phyloP scores from a whole-genome alignment of 805 yeast genomes.

The Ogataea philodendri region DNA sequence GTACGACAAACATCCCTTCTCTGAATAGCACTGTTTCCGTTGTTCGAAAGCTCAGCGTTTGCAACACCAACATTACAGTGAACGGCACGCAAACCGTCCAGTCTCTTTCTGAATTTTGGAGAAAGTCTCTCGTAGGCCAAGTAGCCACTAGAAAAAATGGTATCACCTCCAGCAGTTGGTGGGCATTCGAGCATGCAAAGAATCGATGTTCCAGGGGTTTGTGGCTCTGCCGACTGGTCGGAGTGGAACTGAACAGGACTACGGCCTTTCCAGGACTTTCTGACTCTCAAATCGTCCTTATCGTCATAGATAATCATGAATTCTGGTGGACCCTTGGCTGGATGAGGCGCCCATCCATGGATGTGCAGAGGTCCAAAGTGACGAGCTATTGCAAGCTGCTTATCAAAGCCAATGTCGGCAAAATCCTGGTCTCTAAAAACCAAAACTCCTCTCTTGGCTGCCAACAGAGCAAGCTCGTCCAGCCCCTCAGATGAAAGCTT shows the following conservation, averaged over 20 bases:
- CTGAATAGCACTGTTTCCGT: slow-evolving; percentile 56
- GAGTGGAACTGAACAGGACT: slow-evolving; percentile 46
- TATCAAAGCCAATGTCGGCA: slow-evolving; percentile 50
- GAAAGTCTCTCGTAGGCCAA: slow-evolving; percentile 73
- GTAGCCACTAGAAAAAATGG: slow-evolving; percentile 65
- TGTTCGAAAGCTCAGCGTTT: slow-evolving; percentile 46
- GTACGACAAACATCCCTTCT: slow-evolving; percentile 61
- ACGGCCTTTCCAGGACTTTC: slow-evolving; percentile 27
- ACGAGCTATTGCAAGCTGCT: slow-evolving; percentile 48
- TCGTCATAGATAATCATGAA: slow-evolving; percentile 42
- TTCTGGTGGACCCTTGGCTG: slow-evolving; percentile 44
- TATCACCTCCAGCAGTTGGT: slow-evolving; percentile 63
- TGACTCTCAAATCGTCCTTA: slow-evolving; percentile 27
- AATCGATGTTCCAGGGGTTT: slow-evolving; percentile 57
- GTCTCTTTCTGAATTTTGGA: slow-evolving; percentile 55
- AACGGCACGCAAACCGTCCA: slow-evolving; percentile 61
- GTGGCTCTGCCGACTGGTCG: slow-evolving; percentile 62
- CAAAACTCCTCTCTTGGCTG: slow-evolving; percentile 69
- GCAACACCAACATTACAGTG: slow-evolving; percentile 78
- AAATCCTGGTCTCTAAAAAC: slow-evolving; percentile 67
- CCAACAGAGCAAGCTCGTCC: slow-evolving; percentile 65
- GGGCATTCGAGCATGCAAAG: slow-evolving; percentile 46
- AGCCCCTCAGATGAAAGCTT: slow-evolving; percentile 51
- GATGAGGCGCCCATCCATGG: slow-evolving; percentile 52
- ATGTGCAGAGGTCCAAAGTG: slow-evolving; percentile 70